phyloP scores from a whole-genome alignment of 1,284 basidiomycete genomes.

The Leccinum pallidistipes region DNA sequence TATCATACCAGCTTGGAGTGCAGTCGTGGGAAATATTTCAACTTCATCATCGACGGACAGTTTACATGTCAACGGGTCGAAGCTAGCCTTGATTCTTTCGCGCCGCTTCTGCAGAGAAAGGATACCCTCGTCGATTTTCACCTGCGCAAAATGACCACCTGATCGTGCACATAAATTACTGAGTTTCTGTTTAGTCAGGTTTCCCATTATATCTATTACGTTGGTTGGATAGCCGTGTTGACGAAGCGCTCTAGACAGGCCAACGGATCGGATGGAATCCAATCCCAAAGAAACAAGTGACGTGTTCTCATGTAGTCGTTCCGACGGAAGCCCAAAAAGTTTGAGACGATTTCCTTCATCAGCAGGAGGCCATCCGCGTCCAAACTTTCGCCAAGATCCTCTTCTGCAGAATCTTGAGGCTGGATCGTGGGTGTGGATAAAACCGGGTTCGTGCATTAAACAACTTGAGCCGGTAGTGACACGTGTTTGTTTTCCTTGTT shows the following conservation, averaged over 20 bases:
- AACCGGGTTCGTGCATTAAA: not conserved
- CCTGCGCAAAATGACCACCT: not conserved
- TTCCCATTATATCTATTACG: constrained; percentile 39
- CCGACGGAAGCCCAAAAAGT: constrained; percentile 39
- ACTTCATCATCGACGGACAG: constrained; percentile 35
- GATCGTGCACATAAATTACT: constrained; percentile 1
- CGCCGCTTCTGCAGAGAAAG: constrained; percentile 9
- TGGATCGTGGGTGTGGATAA: not conserved
- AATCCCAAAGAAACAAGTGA: constrained; percentile 49
- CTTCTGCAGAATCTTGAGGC: not conserved
- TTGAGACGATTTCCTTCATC: constrained; percentile 34
- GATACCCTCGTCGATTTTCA: constrained; percentile 3
- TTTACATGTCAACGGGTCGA: constrained; percentile 19
- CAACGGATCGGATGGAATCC: constrained; percentile 50
- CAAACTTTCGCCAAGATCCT: constrained; percentile 3
- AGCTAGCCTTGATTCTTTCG: constrained; percentile 14
- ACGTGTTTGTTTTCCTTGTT: not conserved
- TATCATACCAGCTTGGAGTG: constrained; percentile 50
- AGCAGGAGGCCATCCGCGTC: constrained; percentile 13
- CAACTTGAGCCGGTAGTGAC: not conserved
- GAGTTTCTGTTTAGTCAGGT: constrained; percentile 12
- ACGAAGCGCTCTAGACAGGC: constrained; percentile 39
- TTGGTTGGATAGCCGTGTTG: constrained; percentile 34
- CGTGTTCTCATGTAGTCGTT: constrained; percentile 31
- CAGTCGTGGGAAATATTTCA: constrained; percentile 42